A percentile compares a stretch with the other conserved stretches of the same genome.
Evolutionary conservation across 208 protist genomes (phyloP).

Genomic region (Leishmania braziliensis): DNA sequence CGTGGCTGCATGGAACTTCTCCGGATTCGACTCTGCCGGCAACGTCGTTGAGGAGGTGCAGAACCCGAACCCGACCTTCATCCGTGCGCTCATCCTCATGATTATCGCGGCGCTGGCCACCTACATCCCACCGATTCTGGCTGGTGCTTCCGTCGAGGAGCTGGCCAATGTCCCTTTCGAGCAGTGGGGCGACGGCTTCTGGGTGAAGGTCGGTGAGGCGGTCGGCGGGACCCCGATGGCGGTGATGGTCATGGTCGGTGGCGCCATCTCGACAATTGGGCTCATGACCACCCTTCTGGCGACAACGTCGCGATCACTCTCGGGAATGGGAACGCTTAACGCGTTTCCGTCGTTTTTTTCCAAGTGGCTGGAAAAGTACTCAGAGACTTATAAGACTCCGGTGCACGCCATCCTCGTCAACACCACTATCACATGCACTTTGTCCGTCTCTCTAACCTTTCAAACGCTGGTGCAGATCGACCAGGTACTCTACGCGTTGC

Average conservation of each 20-base stretch:
- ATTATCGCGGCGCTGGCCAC: constrained; percentile 73
- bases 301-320: constrained; percentile 84
- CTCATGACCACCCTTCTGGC: constrained; percentile 86
- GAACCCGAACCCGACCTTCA: constrained; percentile 83
- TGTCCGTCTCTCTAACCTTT: constrained; percentile 78
- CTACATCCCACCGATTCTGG: constrained; percentile 88
- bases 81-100: constrained; percentile 84
- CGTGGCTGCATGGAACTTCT: constrained; percentile 91
- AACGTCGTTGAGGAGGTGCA: constrained; percentile 91
- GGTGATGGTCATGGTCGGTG: constrained; percentile 75
- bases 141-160: constrained; percentile 65
- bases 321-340: constrained; percentile 88
- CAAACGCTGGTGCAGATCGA: constrained; percentile 82
- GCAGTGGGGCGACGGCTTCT: constrained; percentile 86
- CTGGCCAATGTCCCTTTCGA: constrained; percentile 62
- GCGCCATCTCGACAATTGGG: constrained; percentile 80
- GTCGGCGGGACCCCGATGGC: constrained; percentile 81
- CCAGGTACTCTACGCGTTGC: constrained; percentile 85
- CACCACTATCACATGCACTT: constrained; percentile 66
- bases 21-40: constrained; percentile 88
- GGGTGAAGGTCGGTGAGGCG: constrained; percentile 85
- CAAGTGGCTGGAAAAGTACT: constrained; percentile 65
- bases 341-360: constrained; percentile 78
- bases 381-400: constrained; percentile 57
- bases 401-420: constrained; percentile 86